Percentiles rank a stretch among this genome's conserved stretches.
Conservation (phyloP, 352 stramenopile species). For the Aphanomyces euteiches region DNA sequence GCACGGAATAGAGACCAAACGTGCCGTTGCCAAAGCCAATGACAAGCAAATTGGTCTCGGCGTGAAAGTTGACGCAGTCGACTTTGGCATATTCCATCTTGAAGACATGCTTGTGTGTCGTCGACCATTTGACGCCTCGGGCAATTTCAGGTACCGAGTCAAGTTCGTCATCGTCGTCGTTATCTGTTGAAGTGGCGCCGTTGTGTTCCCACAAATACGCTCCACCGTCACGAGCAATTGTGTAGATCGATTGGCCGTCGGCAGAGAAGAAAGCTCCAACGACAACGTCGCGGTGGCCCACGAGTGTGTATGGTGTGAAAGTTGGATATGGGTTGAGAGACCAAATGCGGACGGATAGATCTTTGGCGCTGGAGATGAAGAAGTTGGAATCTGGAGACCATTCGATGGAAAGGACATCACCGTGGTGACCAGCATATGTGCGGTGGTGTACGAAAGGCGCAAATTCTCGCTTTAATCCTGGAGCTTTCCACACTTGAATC, state of each 20-base stretch:
- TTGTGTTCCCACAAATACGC: conserved; percentile 85
- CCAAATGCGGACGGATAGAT: conserved; percentile 85
- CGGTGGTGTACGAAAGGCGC: conserved; percentile 86
- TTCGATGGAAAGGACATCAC: conserved; percentile 78
- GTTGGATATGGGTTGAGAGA: conserved; percentile 61
- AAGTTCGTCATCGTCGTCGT: conserved; percentile 38
- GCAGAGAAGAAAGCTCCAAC: conserved; percentile 83
- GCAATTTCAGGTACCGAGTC: conserved; percentile 58
- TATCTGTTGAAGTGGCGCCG: conserved; percentile 36
- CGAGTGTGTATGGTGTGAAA: conserved; percentile 85
- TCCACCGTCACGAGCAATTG: conserved; percentile 79
- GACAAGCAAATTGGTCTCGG: conserved; percentile 82
- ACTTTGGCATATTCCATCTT: conserved; percentile 90
- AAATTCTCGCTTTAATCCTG: conserved; percentile 83
- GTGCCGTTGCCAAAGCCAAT: conserved; percentile 96
- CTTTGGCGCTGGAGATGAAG: conserved; percentile 85
- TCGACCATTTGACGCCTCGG: conserved; percentile 77
- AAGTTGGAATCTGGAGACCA: conserved; percentile 88
- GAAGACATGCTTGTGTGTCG: conserved; percentile 81
- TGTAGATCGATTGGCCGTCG: conserved; percentile 79
- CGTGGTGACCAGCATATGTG: conserved; percentile 86
- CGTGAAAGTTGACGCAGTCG: conserved; percentile 87
- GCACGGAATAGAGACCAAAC: conserved; percentile 98
- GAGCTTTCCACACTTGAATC: conserved; percentile 89
- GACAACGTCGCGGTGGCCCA: conserved; percentile 84